Base-by-base conservation (phyloP, 495 filamentous ascomycete species). In the Hypoxylon lienhwacheense region DNA sequence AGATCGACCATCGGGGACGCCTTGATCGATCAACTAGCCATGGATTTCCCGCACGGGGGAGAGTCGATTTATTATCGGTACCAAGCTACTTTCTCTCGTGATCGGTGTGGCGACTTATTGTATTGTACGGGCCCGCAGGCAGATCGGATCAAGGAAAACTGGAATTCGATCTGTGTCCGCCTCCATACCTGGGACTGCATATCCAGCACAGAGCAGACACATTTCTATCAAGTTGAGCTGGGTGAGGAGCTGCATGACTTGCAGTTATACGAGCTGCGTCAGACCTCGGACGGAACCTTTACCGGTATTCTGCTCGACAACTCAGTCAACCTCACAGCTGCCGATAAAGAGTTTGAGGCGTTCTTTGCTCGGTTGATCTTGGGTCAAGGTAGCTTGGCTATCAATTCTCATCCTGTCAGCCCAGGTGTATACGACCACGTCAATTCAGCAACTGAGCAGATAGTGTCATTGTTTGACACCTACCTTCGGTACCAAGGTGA, bases 381-480 rank as follows among this genome's bases (percentile, higher is more conserved):
- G 6, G 35, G 22, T 25, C 51, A 55, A 14, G 47, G 28, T 29
- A 31, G 50, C 41, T 41, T 52, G 4, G 57, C 45, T 3, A 5
- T 60, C 14, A 21, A n/a, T 2, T 16, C 14, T 54, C 17, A 52
- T 4, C 15, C 17, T 20, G 14, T 1, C 7, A 12, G 14, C n/a
- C n/a, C 32, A 5, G 6, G 7, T 5, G 17, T 21, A 25, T 4
- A n/a, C 5, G 16, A 20, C 6, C 10, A 16, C 26, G 3, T 26
- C n/a, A 42, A 62, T 7, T 3, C 26, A 2, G 37, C 20, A 14
- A 36, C 50, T 5, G 61, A 64, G 26, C 28, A 51, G 11, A 50
- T 66, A 19, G 59, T 50, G 20, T 35, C 26, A 14, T 41, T 66
- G 8, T 66, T 66, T 36, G 64, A 66, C 15, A 53, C 11, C 7